Base-by-base conservation (phyloP, 2,329 filamentous ascomycete genomes). In the Setomelanomma holmii region DNA sequence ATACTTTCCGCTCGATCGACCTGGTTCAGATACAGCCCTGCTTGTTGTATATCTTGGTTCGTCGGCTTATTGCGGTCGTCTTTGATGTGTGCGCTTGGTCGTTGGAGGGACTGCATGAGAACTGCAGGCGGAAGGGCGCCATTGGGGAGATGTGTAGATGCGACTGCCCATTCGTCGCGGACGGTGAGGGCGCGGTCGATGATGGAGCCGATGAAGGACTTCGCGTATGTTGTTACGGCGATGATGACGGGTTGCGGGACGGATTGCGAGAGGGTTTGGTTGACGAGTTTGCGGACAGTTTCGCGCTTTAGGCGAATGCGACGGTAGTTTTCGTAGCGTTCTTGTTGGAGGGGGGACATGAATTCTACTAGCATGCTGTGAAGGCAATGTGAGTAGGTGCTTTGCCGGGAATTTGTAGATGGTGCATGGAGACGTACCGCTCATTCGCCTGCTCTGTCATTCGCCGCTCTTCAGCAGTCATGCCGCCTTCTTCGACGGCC, bases 211-310 rank as follows among this genome's bases (percentile, higher is more conserved):
- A 89, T 84, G 69, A 90, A 92, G 55, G 90, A 81, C 74, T 93
- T 93, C 41, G 88, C 86, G 17, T 90, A 89, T 0, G 87, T 86
- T 42, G 86, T 87, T 67, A 93, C 88, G n/a, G 88, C 87, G 19
- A 89, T 86, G 55, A 90, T 87, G 43, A 92, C 88, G 62, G 85
- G 88, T 17, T 84, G 81, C 0, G 89, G 88, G 0, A 91, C 89
- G 1, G 88, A 91, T 70, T 93, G 90, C 0, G 88, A 91, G 7
- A 92, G 87, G 1, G 89, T 91, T 52, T 89, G 88, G 67, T 93
- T 93, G 69, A 91, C 87, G 55, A 93, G 84, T 82, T 87, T 82
- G 68, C 89, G 84, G 51, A 92, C 87, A 16, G 87, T 86, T 5
- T 86, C 82, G 59, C 88, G 86, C 19, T 85, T 83, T 35, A 93